Conservation (phyloP, 331 rosid genomes). For the Acacia concinna region DNA sequence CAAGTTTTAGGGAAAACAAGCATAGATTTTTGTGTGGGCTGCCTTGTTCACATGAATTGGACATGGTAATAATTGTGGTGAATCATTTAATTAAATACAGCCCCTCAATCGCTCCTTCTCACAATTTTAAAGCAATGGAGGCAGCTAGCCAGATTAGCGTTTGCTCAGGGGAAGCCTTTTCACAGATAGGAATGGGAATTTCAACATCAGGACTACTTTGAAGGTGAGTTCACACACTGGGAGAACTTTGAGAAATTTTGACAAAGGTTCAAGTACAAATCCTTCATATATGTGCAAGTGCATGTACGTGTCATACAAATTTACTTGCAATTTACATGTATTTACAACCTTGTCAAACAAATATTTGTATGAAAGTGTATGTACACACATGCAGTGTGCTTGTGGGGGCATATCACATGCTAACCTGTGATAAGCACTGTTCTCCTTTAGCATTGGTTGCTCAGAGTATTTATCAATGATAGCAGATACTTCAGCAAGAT, state of each 20-base stretch:
- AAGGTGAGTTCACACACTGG: not conserved
- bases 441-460: conserved; percentile 54
- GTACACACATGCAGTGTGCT: not conserved
- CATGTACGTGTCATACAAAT: not conserved
- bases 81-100: not conserved
- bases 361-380: not conserved
- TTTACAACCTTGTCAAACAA: not conserved
- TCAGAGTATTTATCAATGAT: conserved; percentile 59
- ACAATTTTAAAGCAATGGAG: not conserved
- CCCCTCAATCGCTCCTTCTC: not conserved
- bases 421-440: conserved; percentile 64
- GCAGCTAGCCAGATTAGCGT: not conserved
- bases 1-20: not conserved
- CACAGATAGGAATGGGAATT: not conserved
- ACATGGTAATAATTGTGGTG: not conserved
- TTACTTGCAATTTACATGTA: not conserved
- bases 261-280: not conserved
- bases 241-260: not conserved
- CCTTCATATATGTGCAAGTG: not conserved
- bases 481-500: conserved; percentile 50
- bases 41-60: not conserved
- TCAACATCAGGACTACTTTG: not conserved
- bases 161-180: not conserved
- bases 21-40: not conserved
- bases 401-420: not conserved